Evolutionary conservation across 495 filamentous ascomycete species (phyloP), one percentile per base, ranked within the genome.

Genomic region (Aspergillus baeticus): DNA sequence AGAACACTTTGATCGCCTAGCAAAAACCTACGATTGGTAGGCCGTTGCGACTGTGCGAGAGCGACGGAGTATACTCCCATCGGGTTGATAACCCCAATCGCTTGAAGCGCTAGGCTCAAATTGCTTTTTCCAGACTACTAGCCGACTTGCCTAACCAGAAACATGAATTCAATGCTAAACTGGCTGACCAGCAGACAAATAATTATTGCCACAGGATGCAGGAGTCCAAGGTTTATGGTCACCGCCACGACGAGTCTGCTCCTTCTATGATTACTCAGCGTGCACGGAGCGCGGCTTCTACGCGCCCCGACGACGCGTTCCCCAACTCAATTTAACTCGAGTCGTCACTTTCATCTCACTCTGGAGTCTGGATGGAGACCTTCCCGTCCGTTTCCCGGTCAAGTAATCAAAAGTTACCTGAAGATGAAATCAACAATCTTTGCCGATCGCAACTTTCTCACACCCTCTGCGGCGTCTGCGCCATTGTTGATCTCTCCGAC

Each of bases 61-160:
- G 47, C 47, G 15, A 38, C 47, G 34, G 47, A 50, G 47, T 26
- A 50, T 38, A 50, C 47, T 50, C 37, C 47, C 47, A 38, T 50
- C 47, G 6, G 14, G 21, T 50, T 38, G 47, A 50, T 26, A 29
- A 26, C 34, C 34, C 47, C 34, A 38, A 34, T 49, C 11, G 31
- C 33, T 38, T 34, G 47, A 33, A 50, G 13, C 33, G 10, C 22
- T 22, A 15, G 18, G 21, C 11, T 5, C 11, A 11, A 36, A 36
- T 38, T 50, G 47, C 47, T 50, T 50, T 50, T 38, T 29, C 7
- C 26, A 31, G 6, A 21, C 45, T 18, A 11, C 31, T 36, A 13
- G 26, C 26, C 26, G 26, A 29, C 26, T 8, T 29, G 4, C 8
- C 26, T 29, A 3, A n/a, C 26, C 26, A 29, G 26, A 29, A 29